A percentile compares a stretch with the other conserved stretches of the same genome.
Conservation (phyloP, 768 basidiomycete genomes). For the Chiua virens region DNA sequence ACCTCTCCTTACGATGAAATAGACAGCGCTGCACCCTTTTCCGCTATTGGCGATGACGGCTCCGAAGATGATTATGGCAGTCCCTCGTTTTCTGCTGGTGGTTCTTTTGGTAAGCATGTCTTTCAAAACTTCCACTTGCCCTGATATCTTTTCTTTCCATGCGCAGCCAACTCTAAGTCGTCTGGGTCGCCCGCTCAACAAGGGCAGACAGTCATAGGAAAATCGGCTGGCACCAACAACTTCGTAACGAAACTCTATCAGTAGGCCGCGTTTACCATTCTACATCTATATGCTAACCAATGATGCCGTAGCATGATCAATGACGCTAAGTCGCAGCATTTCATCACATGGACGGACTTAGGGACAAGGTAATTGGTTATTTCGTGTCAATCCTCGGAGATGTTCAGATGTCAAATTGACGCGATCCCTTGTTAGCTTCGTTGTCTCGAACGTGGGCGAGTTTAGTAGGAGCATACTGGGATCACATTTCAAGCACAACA, state of each 20-base stretch:
- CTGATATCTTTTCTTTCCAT: slow-evolving; percentile 7
- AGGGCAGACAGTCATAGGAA: slow-evolving; percentile 60
- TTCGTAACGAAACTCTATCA: slow-evolving; percentile 89
- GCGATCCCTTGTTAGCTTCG: slow-evolving; percentile 47
- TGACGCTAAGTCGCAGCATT: slow-evolving; percentile 75
- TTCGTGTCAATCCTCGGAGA: neutral
- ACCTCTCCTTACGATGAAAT: slow-evolving; percentile 56
- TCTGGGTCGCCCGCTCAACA: slow-evolving; percentile 17
- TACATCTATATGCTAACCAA: neutral
- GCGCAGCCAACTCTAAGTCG: slow-evolving; percentile 11
- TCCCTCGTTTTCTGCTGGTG: slow-evolving; percentile 9
- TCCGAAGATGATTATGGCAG: slow-evolving; percentile 27
- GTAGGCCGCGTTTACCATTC: slow-evolving; percentile 42
- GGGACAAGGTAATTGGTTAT: slow-evolving; percentile 54
- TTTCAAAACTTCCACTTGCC: neutral
- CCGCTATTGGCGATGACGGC: slow-evolving; percentile 20
- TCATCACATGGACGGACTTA: slow-evolving; percentile 80
- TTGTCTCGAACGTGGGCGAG: slow-evolving; percentile 83
- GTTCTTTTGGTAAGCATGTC: slow-evolving; percentile 5
- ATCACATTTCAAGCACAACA: slow-evolving; percentile 89
- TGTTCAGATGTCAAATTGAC: slow-evolving; percentile 1
- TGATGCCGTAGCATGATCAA: slow-evolving; percentile 70
- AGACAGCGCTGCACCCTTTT: slow-evolving; percentile 43
- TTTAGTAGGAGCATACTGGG: slow-evolving; percentile 84
- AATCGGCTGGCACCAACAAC: slow-evolving; percentile 70